Conservation (phyloP, 257 asterid genomes). For the Cynanchum wilfordii region DNA sequence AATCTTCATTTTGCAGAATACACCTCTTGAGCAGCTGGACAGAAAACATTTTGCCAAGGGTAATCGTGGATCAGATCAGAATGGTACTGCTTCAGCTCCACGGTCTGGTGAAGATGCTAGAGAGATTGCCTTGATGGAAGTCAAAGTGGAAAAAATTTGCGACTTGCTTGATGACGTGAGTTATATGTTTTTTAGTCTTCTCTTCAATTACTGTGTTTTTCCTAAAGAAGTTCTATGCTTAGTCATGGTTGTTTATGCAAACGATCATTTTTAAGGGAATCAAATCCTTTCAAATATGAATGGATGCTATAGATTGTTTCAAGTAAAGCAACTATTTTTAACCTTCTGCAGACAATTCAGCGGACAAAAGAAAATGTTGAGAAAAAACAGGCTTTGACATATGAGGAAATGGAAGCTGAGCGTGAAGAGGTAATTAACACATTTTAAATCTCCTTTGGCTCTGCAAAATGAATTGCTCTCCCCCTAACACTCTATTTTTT, state of each 20-base stretch:
- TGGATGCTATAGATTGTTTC: not conserved
- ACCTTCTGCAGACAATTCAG: slow-evolving; percentile 57
- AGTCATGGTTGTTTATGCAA: not conserved
- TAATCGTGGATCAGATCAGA: slow-evolving; percentile 45
- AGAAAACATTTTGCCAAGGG: slow-evolving; percentile 78
- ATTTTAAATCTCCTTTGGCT: not conserved
- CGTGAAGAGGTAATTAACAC: slow-evolving; percentile 73
- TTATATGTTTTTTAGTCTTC: slow-evolving; percentile 5
- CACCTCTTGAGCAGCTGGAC: slow-evolving; percentile 78
- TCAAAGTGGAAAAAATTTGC: slow-evolving; percentile 70
- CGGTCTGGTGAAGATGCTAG: slow-evolving; percentile 53
- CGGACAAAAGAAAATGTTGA: slow-evolving; percentile 89
- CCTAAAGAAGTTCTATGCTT: not conserved
- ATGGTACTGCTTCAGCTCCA: slow-evolving; percentile 37
- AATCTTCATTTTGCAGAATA: slow-evolving; percentile 44
- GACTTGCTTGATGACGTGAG: slow-evolving; percentile 74
- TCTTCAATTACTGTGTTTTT: not conserved
- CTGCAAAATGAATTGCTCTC: not conserved
- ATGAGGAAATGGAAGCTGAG: slow-evolving; percentile 95
- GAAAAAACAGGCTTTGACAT: slow-evolving; percentile 96
- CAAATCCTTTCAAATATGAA: not conserved
- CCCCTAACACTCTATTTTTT: not conserved
- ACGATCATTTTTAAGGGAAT: not conserved
- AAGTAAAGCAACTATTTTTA: not conserved
- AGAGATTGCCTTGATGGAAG: slow-evolving; percentile 85